These are phyloP conservation scores for Allium sativum DNA, from an alignment of 106 monocot species.

Conservation along the genomic window DNA sequence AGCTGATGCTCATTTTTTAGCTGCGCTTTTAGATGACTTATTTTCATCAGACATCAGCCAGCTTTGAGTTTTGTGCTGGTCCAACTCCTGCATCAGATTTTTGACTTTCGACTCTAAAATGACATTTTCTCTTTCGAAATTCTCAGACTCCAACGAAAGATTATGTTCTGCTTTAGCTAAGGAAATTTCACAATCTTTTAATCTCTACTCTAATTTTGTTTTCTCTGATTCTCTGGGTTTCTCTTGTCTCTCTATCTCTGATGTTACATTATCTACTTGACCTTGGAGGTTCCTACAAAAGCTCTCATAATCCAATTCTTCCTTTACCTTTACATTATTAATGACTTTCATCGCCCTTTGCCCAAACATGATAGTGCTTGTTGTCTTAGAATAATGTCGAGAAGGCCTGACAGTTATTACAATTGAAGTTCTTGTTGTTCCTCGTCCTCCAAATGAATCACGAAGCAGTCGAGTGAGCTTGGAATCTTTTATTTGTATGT, in stretches of 20 bases:
- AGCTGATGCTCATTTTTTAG: constrained; percentile 38
- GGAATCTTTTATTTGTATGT: constrained; percentile 96
- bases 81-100: constrained; percentile 25
- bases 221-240: constrained; percentile 46
- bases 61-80: constrained; percentile 23
- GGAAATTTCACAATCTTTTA: constrained; percentile 35
- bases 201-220: constrained; percentile 29
- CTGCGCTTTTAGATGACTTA: constrained; percentile 12
- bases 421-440: constrained; percentile 90
- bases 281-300: constrained; percentile 49
- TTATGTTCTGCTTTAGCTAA: constrained; percentile 35
- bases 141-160: constrained; percentile 37
- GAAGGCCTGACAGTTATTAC: constrained; percentile 96
- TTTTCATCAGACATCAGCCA: constrained; percentile 18
- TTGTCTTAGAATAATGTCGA: constrained; percentile 85
- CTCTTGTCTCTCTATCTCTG: constrained; percentile 56
- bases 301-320: constrained; percentile 79
- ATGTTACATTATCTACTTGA: constrained; percentile 49
- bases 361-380: constrained; percentile 98
- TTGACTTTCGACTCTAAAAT: constrained; percentile 20
- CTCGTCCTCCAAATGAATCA: constrained; percentile 98
- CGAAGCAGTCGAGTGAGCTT: constrained; percentile 89
- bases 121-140: constrained; percentile 28
- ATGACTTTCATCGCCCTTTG: constrained; percentile 94
- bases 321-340: constrained; percentile 58